Percentiles rank a stretch among this genome's conserved stretches.
These are phyloP conservation scores for Picochlorum sp. DNA, from an alignment of 139 green algal genomes.

Conservation along the genomic window DNA sequence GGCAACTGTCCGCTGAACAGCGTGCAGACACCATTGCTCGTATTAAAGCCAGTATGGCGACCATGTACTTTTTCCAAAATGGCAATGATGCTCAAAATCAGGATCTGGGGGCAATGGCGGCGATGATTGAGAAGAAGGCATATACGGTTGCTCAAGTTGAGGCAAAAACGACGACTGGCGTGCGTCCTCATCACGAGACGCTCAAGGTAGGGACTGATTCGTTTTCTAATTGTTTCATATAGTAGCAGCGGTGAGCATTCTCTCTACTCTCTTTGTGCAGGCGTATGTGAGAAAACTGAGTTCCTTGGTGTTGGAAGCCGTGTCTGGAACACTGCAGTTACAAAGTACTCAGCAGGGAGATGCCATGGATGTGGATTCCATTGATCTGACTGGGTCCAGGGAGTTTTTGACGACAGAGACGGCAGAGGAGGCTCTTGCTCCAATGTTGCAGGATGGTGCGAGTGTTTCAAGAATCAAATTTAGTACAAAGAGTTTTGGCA, in stretches of 20 bases:
- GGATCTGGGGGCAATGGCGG: slow-evolving; percentile 23
- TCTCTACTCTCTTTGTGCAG: background rate
- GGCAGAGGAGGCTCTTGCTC: slow-evolving; percentile 52
- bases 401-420: slow-evolving; percentile 76
- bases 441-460: slow-evolving; percentile 52
- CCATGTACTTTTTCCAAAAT: slow-evolving; percentile 48
- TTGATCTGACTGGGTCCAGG: slow-evolving; percentile 73
- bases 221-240: background rate
- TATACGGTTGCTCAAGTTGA: slow-evolving; percentile 73
- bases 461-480: slow-evolving; percentile 68
- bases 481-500: slow-evolving; percentile 82
- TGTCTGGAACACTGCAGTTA: slow-evolving; percentile 16
- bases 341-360: background rate
- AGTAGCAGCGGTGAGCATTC: background rate
- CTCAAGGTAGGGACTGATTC: slow-evolving; percentile 15
- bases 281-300: slow-evolving; percentile 54
- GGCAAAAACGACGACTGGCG: slow-evolving; percentile 65
- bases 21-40: slow-evolving; percentile 46
- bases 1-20: slow-evolving; percentile 45
- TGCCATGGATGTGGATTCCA: background rate
- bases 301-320: slow-evolving; percentile 52
- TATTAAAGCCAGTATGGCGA: slow-evolving; percentile 47
- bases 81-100: slow-evolving; percentile 35
- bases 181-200: slow-evolving; percentile 33
- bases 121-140: slow-evolving; percentile 59